phyloP scores from a whole-genome alignment of 2,329 filamentous ascomycete species.

The Escovopsis sp. region DNA sequence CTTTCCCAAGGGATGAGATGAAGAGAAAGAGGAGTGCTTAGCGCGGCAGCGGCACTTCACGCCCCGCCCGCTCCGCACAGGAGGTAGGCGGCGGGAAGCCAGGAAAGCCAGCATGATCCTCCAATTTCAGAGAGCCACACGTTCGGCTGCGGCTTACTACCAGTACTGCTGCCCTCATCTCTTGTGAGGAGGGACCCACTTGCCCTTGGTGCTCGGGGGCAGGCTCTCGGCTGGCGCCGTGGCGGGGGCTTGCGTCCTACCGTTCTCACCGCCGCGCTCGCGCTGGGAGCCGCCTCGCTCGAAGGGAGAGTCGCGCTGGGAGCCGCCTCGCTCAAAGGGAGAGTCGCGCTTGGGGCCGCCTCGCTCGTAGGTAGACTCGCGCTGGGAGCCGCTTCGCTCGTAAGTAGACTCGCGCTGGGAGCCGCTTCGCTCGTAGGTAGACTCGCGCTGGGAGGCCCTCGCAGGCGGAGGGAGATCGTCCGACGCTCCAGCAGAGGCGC shows the following conservation, averaged over 20 bases:
- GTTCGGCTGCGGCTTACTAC: conserved; percentile 14
- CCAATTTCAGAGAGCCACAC: neutral
- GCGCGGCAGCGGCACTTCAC: conserved; percentile 14
- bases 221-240: conserved; percentile 31
- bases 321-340: conserved; percentile 27
- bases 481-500: conserved; percentile 15
- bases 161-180: conserved; percentile 10
- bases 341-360: conserved; percentile 19
- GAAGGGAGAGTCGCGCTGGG: too few species aligned
- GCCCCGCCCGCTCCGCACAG: too few species aligned
- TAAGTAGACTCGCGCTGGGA: conserved; percentile 28
- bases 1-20: conserved; percentile 18
- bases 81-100: too few species aligned
- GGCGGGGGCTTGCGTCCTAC: conserved; percentile 24
- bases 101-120: conserved; percentile 4
- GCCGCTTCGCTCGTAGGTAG: conserved; percentile 27
- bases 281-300: too few species aligned
- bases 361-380: too few species aligned
- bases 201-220: conserved; percentile 38
- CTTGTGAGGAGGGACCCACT: conserved; percentile 40
- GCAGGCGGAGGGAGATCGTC: conserved; percentile 7
- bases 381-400: conserved; percentile 18
- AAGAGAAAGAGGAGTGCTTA: too few species aligned
- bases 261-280: conserved; percentile 27
- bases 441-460: conserved; percentile 15